Percentiles rank a stretch among this genome's conserved stretches.
Evolutionary conservation across 352 stramenopile species (phyloP).

Genomic region (Phytopythium sindhum): DNA sequence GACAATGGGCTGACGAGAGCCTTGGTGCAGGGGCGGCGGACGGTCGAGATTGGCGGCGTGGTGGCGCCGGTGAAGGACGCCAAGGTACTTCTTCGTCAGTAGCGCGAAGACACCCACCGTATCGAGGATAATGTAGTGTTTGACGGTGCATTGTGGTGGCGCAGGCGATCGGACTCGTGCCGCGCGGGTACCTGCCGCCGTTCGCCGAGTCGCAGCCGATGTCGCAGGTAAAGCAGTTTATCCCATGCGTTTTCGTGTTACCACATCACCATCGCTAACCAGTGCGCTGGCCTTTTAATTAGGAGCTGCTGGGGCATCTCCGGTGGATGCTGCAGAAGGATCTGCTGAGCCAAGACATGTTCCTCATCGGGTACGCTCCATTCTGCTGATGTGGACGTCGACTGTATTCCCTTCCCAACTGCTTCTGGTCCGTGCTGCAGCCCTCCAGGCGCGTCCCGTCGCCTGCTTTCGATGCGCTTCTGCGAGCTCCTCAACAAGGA

Average conservation of each 20-base stretch:
- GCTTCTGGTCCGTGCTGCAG: conserved; percentile 17
- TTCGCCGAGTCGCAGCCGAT: conserved; percentile 26
- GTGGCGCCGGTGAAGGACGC: conserved; percentile 28
- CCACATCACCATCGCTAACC: background rate
- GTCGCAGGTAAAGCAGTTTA: conserved; percentile 27
- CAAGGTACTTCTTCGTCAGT: conserved; percentile 15
- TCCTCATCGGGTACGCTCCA: conserved; percentile 64
- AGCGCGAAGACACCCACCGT: too few species aligned
- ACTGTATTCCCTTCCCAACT: background rate
- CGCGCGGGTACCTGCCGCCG: conserved; percentile 52
- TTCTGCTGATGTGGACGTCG: background rate
- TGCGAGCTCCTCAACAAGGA: conserved; percentile 83
- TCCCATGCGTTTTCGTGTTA: background rate
- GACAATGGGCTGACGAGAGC: background rate
- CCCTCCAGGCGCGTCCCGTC: conserved; percentile 67
- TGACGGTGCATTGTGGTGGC: background rate
- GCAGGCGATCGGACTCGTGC: conserved; percentile 48
- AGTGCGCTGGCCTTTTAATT: background rate
- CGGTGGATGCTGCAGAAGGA: conserved; percentile 89
- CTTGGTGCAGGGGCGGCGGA: conserved; percentile 10
- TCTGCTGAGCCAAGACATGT: conserved; percentile 82
- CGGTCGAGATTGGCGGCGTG: conserved; percentile 63
- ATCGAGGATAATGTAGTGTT: background rate
- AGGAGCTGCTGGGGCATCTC: conserved; percentile 73
- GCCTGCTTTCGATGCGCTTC: conserved; percentile 78